Evolutionary conservation across 202 grass and related monocot species (phyloP).

Genomic region (Setaria italica): DNA sequence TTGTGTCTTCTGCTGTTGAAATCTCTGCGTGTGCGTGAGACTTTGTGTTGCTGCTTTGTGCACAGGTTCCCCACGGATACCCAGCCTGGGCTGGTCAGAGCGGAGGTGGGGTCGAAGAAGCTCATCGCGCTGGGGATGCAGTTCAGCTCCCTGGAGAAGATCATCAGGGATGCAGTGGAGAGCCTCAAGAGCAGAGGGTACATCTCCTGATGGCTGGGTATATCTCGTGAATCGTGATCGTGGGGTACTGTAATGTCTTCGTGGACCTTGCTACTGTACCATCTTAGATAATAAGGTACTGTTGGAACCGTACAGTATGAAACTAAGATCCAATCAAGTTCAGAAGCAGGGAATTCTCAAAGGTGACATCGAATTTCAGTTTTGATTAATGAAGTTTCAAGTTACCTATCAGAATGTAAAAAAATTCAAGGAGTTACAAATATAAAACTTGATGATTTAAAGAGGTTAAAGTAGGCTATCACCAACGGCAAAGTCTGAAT

Average conservation of each 20-base stretch:
- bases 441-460: neutral
- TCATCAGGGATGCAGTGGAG: conserved; percentile 76
- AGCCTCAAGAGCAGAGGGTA: conserved; percentile 73
- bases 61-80: conserved; percentile 72
- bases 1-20: neutral
- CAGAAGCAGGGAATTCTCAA: neutral
- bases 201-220: conserved; percentile 22
- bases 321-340: neutral
- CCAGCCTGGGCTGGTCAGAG: conserved; percentile 75
- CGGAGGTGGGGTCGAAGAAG: conserved; percentile 65
- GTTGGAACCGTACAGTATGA: neutral
- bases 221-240: neutral
- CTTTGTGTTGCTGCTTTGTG: neutral
- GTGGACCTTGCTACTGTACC: neutral
- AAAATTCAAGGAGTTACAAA: too few species aligned
- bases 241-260: neutral
- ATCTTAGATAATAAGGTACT: neutral
- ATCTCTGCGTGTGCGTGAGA: conserved; percentile 5
- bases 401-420: too few species aligned
- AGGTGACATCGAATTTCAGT: neutral
- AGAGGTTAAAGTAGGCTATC: too few species aligned
- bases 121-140: conserved; percentile 72
- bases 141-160: conserved; percentile 72
- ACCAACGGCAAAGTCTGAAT: too few species aligned
- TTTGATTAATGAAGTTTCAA: too few species aligned